A percentile compares a stretch with the other conserved stretches of the same genome.
Conservation (phyloP, 2,329 filamentous ascomycete species). For the Epichloe sibirici region DNA sequence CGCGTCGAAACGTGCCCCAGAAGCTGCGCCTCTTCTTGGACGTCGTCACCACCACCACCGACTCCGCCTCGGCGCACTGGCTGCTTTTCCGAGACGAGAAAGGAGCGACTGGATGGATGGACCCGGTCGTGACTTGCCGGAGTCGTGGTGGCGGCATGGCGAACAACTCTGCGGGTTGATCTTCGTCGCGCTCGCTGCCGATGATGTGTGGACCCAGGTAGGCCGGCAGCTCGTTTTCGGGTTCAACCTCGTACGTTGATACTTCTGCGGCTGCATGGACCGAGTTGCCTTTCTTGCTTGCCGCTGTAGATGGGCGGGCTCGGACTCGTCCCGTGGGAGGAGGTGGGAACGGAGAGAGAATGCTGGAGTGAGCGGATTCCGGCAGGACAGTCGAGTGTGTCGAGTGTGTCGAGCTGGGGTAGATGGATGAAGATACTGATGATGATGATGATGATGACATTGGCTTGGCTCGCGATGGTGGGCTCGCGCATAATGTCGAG, state of each 20-base stretch:
- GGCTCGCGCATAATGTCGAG: not conserved
- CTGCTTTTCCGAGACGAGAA: not conserved
- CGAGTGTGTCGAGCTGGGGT: conserved; percentile 1
- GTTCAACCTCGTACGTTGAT: not conserved
- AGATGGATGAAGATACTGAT: not conserved
- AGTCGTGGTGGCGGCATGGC: not conserved
- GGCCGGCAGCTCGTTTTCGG: not conserved
- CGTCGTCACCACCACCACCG: not conserved
- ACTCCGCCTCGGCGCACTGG: not conserved
- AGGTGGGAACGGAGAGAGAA: not conserved
- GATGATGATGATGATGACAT: not conserved
- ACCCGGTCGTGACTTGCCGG: not conserved
- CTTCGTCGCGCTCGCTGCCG: not conserved
- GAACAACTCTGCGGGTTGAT: not conserved
- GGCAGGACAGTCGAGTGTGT: not conserved
- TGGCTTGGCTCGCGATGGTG: not conserved
- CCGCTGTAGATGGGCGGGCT: not conserved
- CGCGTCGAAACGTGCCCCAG: conserved; percentile 1
- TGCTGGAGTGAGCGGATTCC: not conserved
- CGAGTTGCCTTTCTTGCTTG: not conserved
- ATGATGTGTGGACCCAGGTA: conserved; percentile 5
- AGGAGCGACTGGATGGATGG: not conserved
- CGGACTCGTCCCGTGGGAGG: not conserved
- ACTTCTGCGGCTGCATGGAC: not conserved
- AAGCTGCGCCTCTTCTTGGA: conserved; percentile 2